Evolutionary conservation across 139 green algal species (phyloP).

Genomic region (Gonium pectorale): DNA sequence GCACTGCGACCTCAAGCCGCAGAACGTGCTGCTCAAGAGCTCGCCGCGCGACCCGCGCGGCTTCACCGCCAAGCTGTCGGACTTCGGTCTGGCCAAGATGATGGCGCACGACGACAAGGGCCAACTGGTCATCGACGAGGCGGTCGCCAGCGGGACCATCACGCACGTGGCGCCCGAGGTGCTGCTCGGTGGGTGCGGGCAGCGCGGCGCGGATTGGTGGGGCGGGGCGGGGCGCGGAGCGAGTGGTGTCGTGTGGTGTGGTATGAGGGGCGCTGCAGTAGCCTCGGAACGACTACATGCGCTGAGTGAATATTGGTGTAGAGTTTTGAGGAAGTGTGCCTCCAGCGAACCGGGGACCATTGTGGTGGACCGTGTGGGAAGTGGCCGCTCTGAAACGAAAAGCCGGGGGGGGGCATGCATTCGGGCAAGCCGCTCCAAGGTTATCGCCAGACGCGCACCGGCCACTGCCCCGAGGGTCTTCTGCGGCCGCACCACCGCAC

Average conservation of each 20-base stretch:
- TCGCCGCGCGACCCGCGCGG: constrained; percentile 30
- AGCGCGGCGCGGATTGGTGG: not conserved
- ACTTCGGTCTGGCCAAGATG: constrained; percentile 40
- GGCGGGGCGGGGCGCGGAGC: not conserved
- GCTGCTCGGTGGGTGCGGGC: constrained; percentile 5
- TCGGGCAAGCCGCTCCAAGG: no score
- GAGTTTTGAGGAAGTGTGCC: not conserved
- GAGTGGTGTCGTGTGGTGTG: not conserved
- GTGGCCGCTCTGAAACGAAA: no score
- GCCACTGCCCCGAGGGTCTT: no score
- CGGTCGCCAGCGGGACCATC: constrained; percentile 25
- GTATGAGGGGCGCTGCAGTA: not conserved
- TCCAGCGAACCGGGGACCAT: not conserved
- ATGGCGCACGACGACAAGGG: constrained; percentile 26
- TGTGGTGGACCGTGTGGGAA: not conserved
- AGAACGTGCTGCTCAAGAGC: constrained; percentile 44
- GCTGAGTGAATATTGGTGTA: no score
- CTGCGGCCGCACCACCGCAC: no score
- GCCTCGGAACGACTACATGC: no score
- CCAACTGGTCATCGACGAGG: constrained; percentile 39
- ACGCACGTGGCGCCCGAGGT: constrained; percentile 41
- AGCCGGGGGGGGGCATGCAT: no score
- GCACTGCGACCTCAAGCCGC: constrained; percentile 44
- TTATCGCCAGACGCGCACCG: no score
- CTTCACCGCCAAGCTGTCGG: constrained; percentile 27